phyloP scores from a whole-genome alignment of 352 stramenopile species.

The Globisporangium polare region DNA sequence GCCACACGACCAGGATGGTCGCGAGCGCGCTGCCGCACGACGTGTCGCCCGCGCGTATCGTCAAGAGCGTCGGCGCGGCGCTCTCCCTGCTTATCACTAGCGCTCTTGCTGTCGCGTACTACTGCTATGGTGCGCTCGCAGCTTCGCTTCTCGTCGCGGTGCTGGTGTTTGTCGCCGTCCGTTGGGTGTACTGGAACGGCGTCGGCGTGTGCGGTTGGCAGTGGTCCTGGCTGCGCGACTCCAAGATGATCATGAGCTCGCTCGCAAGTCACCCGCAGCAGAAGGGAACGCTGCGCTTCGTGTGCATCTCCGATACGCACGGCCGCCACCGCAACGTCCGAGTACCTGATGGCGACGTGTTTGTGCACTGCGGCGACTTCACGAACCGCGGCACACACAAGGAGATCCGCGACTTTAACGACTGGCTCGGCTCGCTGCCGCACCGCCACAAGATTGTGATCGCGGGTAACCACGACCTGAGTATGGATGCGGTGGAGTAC shows the following conservation, averaged over 20 bases:
- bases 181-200: constrained; percentile 65
- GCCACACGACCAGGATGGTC: neutral
- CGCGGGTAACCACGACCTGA: constrained; percentile 80
- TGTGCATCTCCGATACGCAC: constrained; percentile 85
- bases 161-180: constrained; percentile 21
- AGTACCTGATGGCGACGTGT: constrained; percentile 68
- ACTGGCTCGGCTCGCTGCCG: constrained; percentile 70
- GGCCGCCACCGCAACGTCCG: constrained; percentile 64
- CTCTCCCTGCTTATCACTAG: constrained; percentile 15
- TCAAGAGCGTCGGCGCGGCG: neutral
- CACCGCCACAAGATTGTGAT: constrained; percentile 78
- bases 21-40: constrained; percentile 35
- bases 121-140: constrained; percentile 23
- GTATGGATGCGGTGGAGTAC: constrained; percentile 72
- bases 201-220: constrained; percentile 55
- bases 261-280: constrained; percentile 41
- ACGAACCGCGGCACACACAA: constrained; percentile 67
- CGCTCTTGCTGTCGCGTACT: constrained; percentile 14
- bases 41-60: constrained; percentile 28
- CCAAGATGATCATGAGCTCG: constrained; percentile 19
- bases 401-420: constrained; percentile 73
- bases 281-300: constrained; percentile 55
- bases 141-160: constrained; percentile 15
- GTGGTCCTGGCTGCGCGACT: constrained; percentile 40
- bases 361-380: constrained; percentile 92